A percentile compares a stretch with the other conserved stretches of the same genome.
Evolutionary conservation across 495 filamentous ascomycete species (phyloP).

Genomic region (Penicilliopsis zonata): DNA sequence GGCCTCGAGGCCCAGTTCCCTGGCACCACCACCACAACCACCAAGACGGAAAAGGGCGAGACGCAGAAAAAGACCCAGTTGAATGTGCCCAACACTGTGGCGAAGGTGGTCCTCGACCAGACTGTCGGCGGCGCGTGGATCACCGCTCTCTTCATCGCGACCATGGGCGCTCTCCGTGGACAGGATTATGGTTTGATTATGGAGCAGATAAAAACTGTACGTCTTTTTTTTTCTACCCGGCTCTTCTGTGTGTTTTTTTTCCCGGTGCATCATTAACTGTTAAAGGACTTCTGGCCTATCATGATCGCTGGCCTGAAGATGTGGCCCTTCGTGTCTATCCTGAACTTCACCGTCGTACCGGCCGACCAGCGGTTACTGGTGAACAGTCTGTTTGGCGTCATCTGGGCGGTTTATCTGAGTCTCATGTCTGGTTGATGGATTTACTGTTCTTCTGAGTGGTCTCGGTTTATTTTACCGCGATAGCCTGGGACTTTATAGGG

Average conservation of each 20-base stretch:
- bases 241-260: no score
- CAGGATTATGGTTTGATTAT: slow-evolving; percentile 11
- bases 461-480: not conserved
- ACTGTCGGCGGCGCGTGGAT: slow-evolving; percentile 62
- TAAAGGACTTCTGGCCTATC: slow-evolving; percentile 52
- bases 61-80: slow-evolving; percentile 21
- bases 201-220: slow-evolving; percentile 22
- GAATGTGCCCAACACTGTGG: slow-evolving; percentile 54
- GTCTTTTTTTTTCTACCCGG: slow-evolving; percentile 7
- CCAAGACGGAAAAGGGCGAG: slow-evolving; percentile 7
- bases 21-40: slow-evolving; percentile 15
- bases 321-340: slow-evolving; percentile 67
- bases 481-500: no score
- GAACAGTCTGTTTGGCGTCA: slow-evolving; percentile 59
- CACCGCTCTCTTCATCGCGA: slow-evolving; percentile 54
- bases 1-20: slow-evolving; percentile 40
- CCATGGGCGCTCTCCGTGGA: slow-evolving; percentile 35
- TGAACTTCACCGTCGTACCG: slow-evolving; percentile 65
- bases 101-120: slow-evolving; percentile 72
- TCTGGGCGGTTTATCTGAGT: slow-evolving; percentile 75
- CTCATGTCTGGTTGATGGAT: slow-evolving; percentile 31
- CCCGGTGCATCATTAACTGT: no score
- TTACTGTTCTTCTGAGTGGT: not conserved
- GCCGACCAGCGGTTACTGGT: slow-evolving; percentile 57
- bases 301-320: slow-evolving; percentile 61